Evolutionary conservation across 2,329 filamentous ascomycete genomes (phyloP).

Genomic region (Colletotrichum neosansevieriae): DNA sequence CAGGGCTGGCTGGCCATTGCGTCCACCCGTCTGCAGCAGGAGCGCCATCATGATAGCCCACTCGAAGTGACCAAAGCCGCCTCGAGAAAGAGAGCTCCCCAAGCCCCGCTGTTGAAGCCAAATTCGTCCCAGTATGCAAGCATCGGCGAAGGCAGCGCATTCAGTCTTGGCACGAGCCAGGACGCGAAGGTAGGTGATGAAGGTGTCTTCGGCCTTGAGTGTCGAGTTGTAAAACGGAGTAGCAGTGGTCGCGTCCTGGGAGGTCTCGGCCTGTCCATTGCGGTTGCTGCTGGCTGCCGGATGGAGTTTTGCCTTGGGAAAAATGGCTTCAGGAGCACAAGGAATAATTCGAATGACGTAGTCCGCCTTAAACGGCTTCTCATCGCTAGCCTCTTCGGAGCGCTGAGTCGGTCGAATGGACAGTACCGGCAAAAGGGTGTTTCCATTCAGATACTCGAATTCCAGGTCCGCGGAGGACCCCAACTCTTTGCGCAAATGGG

Average conservation of each 20-base stretch:
- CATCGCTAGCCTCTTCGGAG: slow-evolving; percentile 40
- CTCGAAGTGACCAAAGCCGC: slow-evolving; percentile 94
- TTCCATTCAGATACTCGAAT: slow-evolving; percentile 78
- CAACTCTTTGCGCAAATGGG: slow-evolving; percentile 71
- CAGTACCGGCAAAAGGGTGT: slow-evolving; percentile 79
- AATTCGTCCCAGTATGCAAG: slow-evolving; percentile 85
- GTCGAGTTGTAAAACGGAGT: slow-evolving; percentile 93
- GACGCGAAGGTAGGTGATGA: slow-evolving; percentile 80
- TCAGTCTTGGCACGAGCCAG: slow-evolving; percentile 77
- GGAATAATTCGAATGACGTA: slow-evolving; percentile 82
- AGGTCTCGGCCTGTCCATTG: slow-evolving; percentile 58
- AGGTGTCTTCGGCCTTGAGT: slow-evolving; percentile 80
- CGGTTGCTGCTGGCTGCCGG: slow-evolving; percentile 79
- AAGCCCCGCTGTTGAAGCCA: slow-evolving; percentile 94
- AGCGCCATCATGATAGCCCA: slow-evolving; percentile 86
- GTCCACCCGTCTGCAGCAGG: slow-evolving; percentile 81
- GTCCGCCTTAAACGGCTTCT: slow-evolving; percentile 49
- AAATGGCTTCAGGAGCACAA: slow-evolving; percentile 75
- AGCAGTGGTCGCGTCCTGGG: slow-evolving; percentile 56
- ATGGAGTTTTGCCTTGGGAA: slow-evolving; percentile 77
- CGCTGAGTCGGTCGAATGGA: slow-evolving; percentile 53
- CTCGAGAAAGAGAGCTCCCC: slow-evolving; percentile 73
- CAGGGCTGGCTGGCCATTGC: slow-evolving; percentile 77
- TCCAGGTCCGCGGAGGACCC: slow-evolving; percentile 66
- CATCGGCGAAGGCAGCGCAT: slow-evolving; percentile 81